Conservation (phyloP, 208 protist species). For the Acanthamoeba comandoni region DNA sequence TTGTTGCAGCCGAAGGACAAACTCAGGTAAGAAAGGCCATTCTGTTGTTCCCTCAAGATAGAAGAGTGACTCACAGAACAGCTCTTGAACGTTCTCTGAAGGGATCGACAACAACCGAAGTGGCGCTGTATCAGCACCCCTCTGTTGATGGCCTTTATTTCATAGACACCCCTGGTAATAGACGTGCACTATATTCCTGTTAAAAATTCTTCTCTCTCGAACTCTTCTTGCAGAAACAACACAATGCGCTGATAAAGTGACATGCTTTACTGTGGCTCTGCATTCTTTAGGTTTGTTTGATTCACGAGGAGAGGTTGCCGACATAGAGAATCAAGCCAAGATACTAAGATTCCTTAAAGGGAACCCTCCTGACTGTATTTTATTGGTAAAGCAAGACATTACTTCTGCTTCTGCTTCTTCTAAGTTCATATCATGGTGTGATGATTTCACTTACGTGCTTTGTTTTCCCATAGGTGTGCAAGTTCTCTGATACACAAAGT, state of each 20-base stretch:
- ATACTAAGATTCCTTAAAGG: conserved; percentile 61
- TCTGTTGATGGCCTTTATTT: conserved; percentile 44
- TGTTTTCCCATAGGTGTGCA: conserved; percentile 23
- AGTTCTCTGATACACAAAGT: conserved; percentile 70
- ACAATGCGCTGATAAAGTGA: no score
- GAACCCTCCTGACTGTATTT: conserved; percentile 23
- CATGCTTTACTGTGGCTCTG: no score
- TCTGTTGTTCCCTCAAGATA: no score
- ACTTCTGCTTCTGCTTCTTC: not conserved
- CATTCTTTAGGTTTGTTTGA: conserved; percentile 65
- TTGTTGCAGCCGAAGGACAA: conserved; percentile 37
- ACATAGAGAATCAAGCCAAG: conserved; percentile 19
- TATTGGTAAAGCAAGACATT: conserved; percentile 10
- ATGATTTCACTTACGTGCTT: not conserved
- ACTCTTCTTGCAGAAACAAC: no score
- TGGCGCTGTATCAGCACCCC: conserved; percentile 64
- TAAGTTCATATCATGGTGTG: not conserved
- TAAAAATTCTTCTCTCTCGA: no score
- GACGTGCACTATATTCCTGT: no score
- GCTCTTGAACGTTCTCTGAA: conserved; percentile 9
- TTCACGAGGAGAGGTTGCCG: conserved; percentile 4
- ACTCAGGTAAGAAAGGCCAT: conserved; percentile 14
- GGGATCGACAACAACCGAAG: conserved; percentile 47
- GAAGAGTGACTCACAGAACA: no score
- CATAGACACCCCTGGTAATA: conserved; percentile 69